phyloP scores from a whole-genome alignment of 2,329 filamentous ascomycete species.

The Emydomyces testavorans region DNA sequence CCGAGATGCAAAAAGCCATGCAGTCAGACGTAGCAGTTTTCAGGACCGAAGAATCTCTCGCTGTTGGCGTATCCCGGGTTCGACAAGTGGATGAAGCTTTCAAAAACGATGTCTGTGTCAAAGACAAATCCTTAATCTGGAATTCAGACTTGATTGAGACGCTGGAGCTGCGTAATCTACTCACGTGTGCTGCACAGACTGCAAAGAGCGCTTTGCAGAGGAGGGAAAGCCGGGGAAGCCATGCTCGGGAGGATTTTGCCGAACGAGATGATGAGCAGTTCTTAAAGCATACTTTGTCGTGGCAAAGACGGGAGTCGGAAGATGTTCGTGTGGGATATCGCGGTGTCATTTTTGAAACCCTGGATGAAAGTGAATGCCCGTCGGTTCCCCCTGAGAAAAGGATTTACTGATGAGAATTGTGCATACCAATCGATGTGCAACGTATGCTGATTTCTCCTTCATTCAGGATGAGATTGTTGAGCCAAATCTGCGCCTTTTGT shows the following conservation, averaged over 20 bases:
- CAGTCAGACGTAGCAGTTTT: slow-evolving; percentile 88
- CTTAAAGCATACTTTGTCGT: slow-evolving; percentile 39
- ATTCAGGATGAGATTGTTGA: not conserved
- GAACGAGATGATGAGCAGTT: slow-evolving; percentile 59
- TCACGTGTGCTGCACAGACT: slow-evolving; percentile 78
- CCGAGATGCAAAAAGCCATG: slow-evolving; percentile 89
- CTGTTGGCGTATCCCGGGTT: slow-evolving; percentile 74
- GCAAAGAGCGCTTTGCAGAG: slow-evolving; percentile 68
- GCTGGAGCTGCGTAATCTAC: slow-evolving; percentile 71
- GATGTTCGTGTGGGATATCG: slow-evolving; percentile 34
- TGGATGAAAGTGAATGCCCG: slow-evolving; percentile 36
- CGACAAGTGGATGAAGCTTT: slow-evolving; percentile 65
- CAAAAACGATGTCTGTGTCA: slow-evolving; percentile 62
- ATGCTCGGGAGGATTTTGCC: slow-evolving; percentile 77
- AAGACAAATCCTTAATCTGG: slow-evolving; percentile 96
- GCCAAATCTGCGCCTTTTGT: too few species aligned
- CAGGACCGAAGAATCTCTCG: slow-evolving; percentile 73
- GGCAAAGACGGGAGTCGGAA: slow-evolving; percentile 33
- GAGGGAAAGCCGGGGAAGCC: slow-evolving; percentile 77
- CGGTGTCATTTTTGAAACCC: slow-evolving; percentile 31
- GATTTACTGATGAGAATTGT: slow-evolving; percentile 22
- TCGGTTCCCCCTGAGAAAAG: slow-evolving; percentile 29
- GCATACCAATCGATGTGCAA: not conserved
- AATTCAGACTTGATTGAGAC: slow-evolving; percentile 89
- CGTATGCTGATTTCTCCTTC: not conserved